Evolutionary conservation across 495 filamentous ascomycete species (phyloP), one percentile per base, ranked within the genome.

Genomic region (Penicillium soppii): DNA sequence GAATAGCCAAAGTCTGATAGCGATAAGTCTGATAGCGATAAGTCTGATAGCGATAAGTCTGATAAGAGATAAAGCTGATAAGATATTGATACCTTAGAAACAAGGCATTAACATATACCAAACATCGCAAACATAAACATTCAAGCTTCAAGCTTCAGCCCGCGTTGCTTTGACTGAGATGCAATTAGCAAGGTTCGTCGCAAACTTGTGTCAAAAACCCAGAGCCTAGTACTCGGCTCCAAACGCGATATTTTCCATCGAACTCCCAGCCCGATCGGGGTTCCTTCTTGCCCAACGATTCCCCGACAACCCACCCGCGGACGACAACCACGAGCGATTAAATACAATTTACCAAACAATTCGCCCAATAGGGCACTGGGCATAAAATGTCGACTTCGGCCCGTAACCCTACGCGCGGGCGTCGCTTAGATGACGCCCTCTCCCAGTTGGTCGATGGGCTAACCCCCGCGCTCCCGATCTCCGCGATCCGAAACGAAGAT

Each of bases 391-490:
- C 71, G 13, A 54, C 32, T 25, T 46, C 56, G 17, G 54, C 62
- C 23, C 68, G 70, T 23, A 63, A 68, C 6, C 53, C 64, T 37
- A 50, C 65, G 47, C 72, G 72, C 37, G 64, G 68, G 38, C 71
- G 69, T 53, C 80, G 80, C 60, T 69, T 82, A 54, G 75, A 81
- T 29, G 79, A 80, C 55, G 80, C 79, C 47, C 67, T 83, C 55
- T 75, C 76, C 40, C 73, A 78, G 52, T 76, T 83, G 19, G 70
- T 83, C 57, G 75, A 82, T 43, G 71, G 70, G 21, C 61, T 82
- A 20, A 61, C 76, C 26, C 76, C 76, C 25, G 59, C 66, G 37
- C 53, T 76, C 47, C 58, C 70, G 8, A 50, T 66, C 32, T 54
- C 69, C 36, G 61, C 63, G 33, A 30, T 72, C 32, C 61, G 54